Base-by-base conservation (phyloP, 148 eudicot genomes). In the Cornus suecica region DNA sequence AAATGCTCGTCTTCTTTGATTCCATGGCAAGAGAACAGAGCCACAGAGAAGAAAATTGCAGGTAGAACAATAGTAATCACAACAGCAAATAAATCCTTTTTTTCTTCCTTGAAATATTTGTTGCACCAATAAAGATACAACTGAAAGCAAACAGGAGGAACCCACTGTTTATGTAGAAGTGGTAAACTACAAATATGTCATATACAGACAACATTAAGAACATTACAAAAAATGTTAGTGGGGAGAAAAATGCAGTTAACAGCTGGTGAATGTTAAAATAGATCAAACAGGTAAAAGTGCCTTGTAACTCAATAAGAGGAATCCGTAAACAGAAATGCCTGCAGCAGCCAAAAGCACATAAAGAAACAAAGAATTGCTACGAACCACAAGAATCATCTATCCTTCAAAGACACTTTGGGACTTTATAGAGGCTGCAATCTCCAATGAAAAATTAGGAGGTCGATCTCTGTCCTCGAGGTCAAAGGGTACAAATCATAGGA, bases 321-420 rank as follows among this genome's bases (percentile, higher is more conserved):
- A 13, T 3, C 13, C 1, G 18, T 48, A 8, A 48, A 48, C 54
- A 48, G 18, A 48, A 48, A 37, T 3, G 54, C 54, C 20, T 0
- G 5, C 1, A 48, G 54, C 20, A 48, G 54, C 54, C 54, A 48
- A 48, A 37, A 48, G 54, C 54, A 48, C 54, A 48, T 60, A 32
- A 75, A 65, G 37, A 74, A 31, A 48, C 14, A 14, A 34, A 74
- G 34, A 74, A 52, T 52, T 2, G 58, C 58, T 14, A 58, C 2
- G 20, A 58, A 58, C n/a, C 69, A 74, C 71, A 68, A n/a, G 71
- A 22, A 68, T 32, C 45, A 67, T 3, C 20, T 31, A 15, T n/a
- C 2, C 22, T 27, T 67, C 11, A 45, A 67, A n/a, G 45, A 31
- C 45, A 4, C 24, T 31, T 69, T n/a, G 20, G 14, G 32, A 65